These are phyloP conservation scores for Aspergillus bertholletiae DNA, from an alignment of 495 filamentous ascomycete genomes.

Conservation along the genomic window DNA sequence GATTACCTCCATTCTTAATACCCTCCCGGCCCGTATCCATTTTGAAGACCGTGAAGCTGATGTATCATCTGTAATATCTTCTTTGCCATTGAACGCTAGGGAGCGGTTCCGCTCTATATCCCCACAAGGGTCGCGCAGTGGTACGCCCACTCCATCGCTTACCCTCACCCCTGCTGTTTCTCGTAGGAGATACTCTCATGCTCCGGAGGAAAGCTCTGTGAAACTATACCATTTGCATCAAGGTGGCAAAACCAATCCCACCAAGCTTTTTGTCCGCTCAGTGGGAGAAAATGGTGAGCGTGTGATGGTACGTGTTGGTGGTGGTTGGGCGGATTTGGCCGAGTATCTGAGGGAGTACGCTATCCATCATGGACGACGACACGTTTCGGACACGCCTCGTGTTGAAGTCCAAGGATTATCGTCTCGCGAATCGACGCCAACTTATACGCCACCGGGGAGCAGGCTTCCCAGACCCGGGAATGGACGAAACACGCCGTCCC, in stretches of 20 bases:
- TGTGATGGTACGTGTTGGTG: slow-evolving; percentile 95
- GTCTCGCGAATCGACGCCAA: slow-evolving; percentile 29
- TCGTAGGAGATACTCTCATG: slow-evolving; percentile 34
- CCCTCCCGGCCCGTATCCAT: slow-evolving; percentile 75
- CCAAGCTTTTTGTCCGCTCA: slow-evolving; percentile 88
- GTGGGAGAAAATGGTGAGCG: slow-evolving; percentile 88
- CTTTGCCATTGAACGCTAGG: slow-evolving; percentile 31
- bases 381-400: slow-evolving; percentile 37
- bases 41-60: slow-evolving; percentile 45
- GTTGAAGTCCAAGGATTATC: slow-evolving; percentile 42
- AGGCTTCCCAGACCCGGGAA: slow-evolving; percentile 18
- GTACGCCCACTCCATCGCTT: slow-evolving; percentile 63
- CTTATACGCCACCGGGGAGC: slow-evolving; percentile 26
- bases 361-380: slow-evolving; percentile 69
- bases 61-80: slow-evolving; percentile 32
- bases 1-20: slow-evolving; percentile 77
- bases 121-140: slow-evolving; percentile 33
- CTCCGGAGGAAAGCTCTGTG: slow-evolving; percentile 58
- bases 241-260: slow-evolving; percentile 73
- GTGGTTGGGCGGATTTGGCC: slow-evolving; percentile 92
- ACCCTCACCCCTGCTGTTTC: slow-evolving; percentile 60
- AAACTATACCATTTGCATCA: slow-evolving; percentile 93
- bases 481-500: slow-evolving; percentile 33
- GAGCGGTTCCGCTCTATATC: slow-evolving; percentile 35
- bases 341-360: slow-evolving; percentile 95